These are phyloP conservation scores for Solanum chacoense DNA, from an alignment of 305 asterid genomes.

Conservation along the genomic window DNA sequence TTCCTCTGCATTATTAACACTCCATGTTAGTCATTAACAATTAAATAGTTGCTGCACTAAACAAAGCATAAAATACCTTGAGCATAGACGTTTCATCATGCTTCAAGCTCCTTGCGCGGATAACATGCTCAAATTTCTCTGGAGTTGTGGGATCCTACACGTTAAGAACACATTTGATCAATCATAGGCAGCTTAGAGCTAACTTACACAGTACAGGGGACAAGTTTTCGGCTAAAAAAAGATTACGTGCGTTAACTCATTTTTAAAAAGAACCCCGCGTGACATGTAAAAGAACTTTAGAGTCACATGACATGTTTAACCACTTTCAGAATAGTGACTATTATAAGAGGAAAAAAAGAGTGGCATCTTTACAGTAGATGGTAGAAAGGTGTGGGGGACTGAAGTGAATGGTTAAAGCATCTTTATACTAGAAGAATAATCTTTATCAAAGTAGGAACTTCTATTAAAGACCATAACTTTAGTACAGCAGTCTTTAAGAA, in stretches of 20 bases:
- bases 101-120: conserved; percentile 29
- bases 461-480: background rate
- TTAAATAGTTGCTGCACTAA: background rate
- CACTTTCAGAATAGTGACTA: background rate
- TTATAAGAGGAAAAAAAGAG: background rate
- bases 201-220: background rate
- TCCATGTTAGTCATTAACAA: background rate
- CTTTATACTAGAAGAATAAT: background rate
- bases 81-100: conserved; percentile 27
- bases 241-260: background rate
- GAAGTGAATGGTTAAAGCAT: background rate
- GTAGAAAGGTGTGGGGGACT: background rate
- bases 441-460: background rate
- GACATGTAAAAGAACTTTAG: background rate
- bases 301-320: background rate
- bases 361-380: background rate
- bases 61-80: conserved; percentile 25
- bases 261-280: background rate
- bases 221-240: background rate
- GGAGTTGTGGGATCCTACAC: conserved; percentile 78
- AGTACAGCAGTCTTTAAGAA: background rate
- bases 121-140: conserved; percentile 46
- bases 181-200: background rate
- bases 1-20: conserved; percentile 33
- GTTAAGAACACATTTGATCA: background rate